Conservation (phyloP, 2,329 filamentous ascomycete genomes). For the Coniella lustricola region DNA sequence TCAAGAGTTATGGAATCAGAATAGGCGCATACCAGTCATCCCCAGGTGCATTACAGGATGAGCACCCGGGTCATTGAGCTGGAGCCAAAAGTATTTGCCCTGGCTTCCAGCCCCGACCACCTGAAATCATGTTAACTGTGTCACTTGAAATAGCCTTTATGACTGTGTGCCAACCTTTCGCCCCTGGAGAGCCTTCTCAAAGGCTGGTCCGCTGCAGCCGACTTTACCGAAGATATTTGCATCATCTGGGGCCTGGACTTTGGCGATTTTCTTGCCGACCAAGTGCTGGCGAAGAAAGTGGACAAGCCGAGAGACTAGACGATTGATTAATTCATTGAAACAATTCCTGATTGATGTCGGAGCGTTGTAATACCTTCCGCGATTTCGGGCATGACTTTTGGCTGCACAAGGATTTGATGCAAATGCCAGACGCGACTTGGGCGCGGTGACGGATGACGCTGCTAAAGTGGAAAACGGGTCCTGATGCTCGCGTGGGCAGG, state of each 20-base stretch:
- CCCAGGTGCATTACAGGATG: constrained; percentile 88
- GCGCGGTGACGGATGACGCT: constrained; percentile 5
- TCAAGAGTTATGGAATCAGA: constrained; percentile 2
- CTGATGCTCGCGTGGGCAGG: constrained; percentile 2
- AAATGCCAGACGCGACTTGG: constrained; percentile 5
- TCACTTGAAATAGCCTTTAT: neutral
- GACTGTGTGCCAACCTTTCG: constrained; percentile 46
- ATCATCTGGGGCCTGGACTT: constrained; percentile 69
- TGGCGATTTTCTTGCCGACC: constrained; percentile 72
- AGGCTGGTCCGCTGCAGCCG: constrained; percentile 68
- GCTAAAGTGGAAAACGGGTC: neutral
- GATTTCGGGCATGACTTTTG: constrained; percentile 50
- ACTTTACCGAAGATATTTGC: constrained; percentile 84
- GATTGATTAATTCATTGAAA: no score
- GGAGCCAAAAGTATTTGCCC: constrained; percentile 89
- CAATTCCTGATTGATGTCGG: no score
- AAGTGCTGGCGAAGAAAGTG: constrained; percentile 77
- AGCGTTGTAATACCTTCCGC: constrained; percentile 41
- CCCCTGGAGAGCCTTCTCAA: constrained; percentile 66
- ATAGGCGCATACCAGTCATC: constrained; percentile 45
- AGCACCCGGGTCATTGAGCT: constrained; percentile 64
- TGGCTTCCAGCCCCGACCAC: constrained; percentile 68
- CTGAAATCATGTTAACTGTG: constrained; percentile 21
- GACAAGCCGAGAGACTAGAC: constrained; percentile 69
- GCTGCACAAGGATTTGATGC: neutral